These are phyloP conservation scores for Globisporangium rhizosaccharum DNA, from an alignment of 352 stramenopile genomes.

Conservation along the genomic window DNA sequence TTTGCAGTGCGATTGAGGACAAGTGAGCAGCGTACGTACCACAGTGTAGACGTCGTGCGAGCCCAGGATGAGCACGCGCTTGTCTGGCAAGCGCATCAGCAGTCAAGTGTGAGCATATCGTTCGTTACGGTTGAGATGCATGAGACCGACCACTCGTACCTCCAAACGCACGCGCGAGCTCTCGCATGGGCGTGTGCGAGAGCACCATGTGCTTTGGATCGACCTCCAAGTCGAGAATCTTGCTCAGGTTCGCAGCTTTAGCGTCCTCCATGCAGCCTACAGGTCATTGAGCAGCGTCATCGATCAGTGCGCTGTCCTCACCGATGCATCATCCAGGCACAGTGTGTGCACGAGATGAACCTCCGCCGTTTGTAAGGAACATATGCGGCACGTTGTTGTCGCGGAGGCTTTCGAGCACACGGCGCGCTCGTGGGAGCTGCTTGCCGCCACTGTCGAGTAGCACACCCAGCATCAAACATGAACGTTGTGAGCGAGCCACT, in stretches of 20 bases:
- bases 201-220: conserved; percentile 74
- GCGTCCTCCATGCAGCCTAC: conserved; percentile 74
- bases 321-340: not conserved
- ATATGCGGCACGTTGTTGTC: conserved; percentile 74
- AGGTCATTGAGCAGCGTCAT: not conserved
- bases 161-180: conserved; percentile 56
- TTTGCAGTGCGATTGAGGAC: not conserved
- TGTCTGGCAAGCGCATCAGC: conserved; percentile 25
- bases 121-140: not conserved
- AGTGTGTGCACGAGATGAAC: not conserved
- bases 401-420: conserved; percentile 62
- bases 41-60: conserved; percentile 79
- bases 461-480: not conserved
- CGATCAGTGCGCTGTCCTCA: not conserved
- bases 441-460: conserved; percentile 39
- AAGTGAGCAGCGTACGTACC: conserved; percentile 19
- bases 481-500: not conserved
- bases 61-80: conserved; percentile 84
- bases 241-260: conserved; percentile 75
- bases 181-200: conserved; percentile 87
- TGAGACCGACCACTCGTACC: conserved; percentile 17
- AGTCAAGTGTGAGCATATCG: not conserved
- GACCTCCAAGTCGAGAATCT: conserved; percentile 55
- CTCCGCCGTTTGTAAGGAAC: conserved; percentile 88
- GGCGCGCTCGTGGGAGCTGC: conserved; percentile 61